Conservation (phyloP, 2,329 filamentous ascomycete species). For the Pleochaeta shiraiana region DNA sequence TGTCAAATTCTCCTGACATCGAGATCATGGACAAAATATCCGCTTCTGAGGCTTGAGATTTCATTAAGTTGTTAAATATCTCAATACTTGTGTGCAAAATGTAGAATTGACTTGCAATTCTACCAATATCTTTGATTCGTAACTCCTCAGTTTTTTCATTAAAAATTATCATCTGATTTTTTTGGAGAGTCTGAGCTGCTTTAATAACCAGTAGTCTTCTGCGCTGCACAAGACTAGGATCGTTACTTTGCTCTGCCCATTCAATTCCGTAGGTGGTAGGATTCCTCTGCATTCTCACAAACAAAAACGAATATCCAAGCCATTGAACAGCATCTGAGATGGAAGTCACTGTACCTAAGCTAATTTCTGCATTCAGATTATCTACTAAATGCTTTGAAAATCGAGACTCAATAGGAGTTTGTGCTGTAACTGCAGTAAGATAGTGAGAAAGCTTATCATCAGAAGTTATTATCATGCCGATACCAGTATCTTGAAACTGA, state of each 20-base stretch:
- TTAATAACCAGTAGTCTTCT: conserved; percentile 72
- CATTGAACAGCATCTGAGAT: conserved; percentile 86
- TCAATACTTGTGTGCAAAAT: conserved; percentile 85
- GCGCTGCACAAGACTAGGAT: conserved; percentile 69
- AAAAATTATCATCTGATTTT: conserved; percentile 98
- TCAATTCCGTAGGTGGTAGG: conserved; percentile 89
- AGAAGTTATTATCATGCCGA: conserved; percentile 94
- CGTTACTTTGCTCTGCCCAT: conserved; percentile 63
- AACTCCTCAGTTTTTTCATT: conserved; percentile 89
- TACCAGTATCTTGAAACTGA: conserved; percentile 93
- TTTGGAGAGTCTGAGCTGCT: conserved; percentile 66
- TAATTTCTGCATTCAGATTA: conserved; percentile 89
- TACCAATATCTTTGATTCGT: conserved; percentile 80
- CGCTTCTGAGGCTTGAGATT: conserved; percentile 61
- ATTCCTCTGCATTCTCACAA: conserved; percentile 87
- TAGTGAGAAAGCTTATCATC: conserved; percentile 90
- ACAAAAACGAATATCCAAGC: conserved; percentile 95
- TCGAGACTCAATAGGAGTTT: conserved; percentile 91
- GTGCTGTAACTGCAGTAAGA: conserved; percentile 76
- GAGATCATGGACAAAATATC: conserved; percentile 93
- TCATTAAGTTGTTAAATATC: conserved; percentile 94
- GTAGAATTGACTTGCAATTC: conserved; percentile 95
- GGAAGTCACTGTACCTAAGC: conserved; percentile 84
- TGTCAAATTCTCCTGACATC: conserved; percentile 95
- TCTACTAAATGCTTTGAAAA: conserved; percentile 90